Conservation (phyloP, 495 filamentous ascomycete genomes). For the Astrocystis sublimbata region DNA sequence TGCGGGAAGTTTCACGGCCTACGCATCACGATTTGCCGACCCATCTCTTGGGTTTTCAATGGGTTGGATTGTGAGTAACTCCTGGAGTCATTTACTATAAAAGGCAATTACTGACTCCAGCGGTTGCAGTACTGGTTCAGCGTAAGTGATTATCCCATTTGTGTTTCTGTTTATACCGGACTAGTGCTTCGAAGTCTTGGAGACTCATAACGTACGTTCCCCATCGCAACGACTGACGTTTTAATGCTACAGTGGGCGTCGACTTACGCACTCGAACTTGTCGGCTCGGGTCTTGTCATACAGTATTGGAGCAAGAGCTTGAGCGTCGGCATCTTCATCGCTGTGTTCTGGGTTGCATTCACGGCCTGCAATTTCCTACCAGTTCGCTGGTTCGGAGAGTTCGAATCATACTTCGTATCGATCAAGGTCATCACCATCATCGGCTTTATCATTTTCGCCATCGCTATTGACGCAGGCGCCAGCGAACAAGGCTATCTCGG, state of each 20-base stretch:
- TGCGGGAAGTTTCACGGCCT: constrained; percentile 73
- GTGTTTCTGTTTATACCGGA: too few relatives aligned
- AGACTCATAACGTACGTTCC: too few relatives aligned
- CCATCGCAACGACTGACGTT: too few relatives aligned
- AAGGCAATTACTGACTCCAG: too few relatives aligned
- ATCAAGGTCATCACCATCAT: constrained; percentile 76
- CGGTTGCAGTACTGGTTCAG: constrained; percentile 55
- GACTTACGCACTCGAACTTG: constrained; percentile 74
- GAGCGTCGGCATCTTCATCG: constrained; percentile 67
- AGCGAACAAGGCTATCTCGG: constrained; percentile 66
- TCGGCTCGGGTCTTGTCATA: constrained; percentile 71
- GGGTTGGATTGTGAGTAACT: too few relatives aligned
- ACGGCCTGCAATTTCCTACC: constrained; percentile 66
- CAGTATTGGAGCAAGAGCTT: constrained; percentile 66
- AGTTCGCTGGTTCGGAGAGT: constrained; percentile 68
- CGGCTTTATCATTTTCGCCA: constrained; percentile 65
- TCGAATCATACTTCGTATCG: constrained; percentile 72
- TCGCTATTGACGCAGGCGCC: constrained; percentile 68
- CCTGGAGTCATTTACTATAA: too few relatives aligned
- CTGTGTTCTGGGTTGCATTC: constrained; percentile 73
- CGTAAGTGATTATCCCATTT: too few relatives aligned
- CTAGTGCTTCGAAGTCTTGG: too few relatives aligned
- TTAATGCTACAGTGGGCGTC: too few relatives aligned
- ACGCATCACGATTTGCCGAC: constrained; percentile 71
- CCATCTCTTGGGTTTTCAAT: constrained; percentile 75